Base-by-base conservation (phyloP, 1,284 basidiomycete species). In the Fistulinella staudtii region DNA sequence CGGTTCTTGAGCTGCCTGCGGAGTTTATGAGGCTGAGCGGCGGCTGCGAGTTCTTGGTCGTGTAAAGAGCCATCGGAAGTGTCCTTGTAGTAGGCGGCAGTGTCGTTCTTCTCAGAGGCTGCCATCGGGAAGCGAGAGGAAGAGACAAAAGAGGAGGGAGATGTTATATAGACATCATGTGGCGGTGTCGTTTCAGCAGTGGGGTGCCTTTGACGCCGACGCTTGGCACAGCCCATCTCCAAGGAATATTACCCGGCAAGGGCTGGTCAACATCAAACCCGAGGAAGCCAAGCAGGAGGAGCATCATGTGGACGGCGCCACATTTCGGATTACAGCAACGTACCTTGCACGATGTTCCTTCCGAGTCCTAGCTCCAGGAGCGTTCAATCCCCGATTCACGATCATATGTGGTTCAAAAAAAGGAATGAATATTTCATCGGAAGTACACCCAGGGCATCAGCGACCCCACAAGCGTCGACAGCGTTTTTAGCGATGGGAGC, bases 1-100 rank as follows among this genome's bases (percentile, higher is more conserved):
- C 82, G 68, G 54, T 81, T 82, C 61, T 84, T 84, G 49, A 83
- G 66, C 61, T 82, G 76, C 30, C 80, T 71, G 14, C 71, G 66
- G 35, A 83, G 75, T 23, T 53, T 65, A 5, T 37, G 36, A 5
- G 38, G 63, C 41, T 6, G 29, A 14, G 2, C 2, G 3, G 41
- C 2, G 17, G 47, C 3, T 20, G 41, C 35, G 1, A 36, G 45
- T 39, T 67, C 58, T 23, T 53, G 50, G 8, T 66, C 62, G 10
- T 43, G 47, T 3, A 49, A 4, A 13, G 56, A 66, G 30, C 8
- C 41, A 0, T 58, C 47, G 8, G 49, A 39, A 11, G 47, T 17
- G 39, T 23, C 17, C 21, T 47, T 50, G 39, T 13, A 33, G 2
- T 40, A 11, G 11, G 5, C 21, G 4, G 14, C 27, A 8, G 38